Base-by-base conservation (phyloP, 352 stramenopile genomes). In the Globisporangium cylindrosporum region DNA sequence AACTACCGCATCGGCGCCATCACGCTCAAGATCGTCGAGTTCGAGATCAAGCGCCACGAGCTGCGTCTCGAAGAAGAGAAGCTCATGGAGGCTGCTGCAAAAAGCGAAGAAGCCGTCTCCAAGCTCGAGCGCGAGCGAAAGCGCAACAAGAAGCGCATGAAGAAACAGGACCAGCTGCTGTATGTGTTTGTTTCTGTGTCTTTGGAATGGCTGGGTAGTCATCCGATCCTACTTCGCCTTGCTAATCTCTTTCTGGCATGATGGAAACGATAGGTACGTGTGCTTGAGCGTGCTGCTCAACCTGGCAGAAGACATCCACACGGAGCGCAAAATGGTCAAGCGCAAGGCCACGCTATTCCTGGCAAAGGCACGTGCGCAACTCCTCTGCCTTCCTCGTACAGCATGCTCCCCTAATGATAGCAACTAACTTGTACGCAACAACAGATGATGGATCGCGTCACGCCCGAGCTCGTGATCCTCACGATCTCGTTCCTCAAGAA, bases 281-380 rank as follows among this genome's bases (percentile, higher is more conserved):
- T 97, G 88, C 73, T 91, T 98, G 48, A 96, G 95, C 62, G 85
- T 99, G 55, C 81, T 99, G 34, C 81, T 98, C 69, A 98, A 98
- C 72, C 78, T 99, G 41, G 92, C 94, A 0, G 94, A 98, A 68
- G 94, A 99, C 66, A 91, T 97, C 69, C 81, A 89, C 59, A 96
- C 95, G 4, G 94, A 99, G 71, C 77, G 85, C 25, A 99, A 99
- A 73, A 98, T 99, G 94, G 90, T 98, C 41, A 98, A 98, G 72
- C 94, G 91, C 62, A 96, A 95, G 76, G 91, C 92, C 70, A 82
- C 93, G 24, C n/a, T 80, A 27, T 88, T 92, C 54, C 70, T 96
- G 6, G 77, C 84, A n/a, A 93, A 94, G 82, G 86, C 88, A 9
- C 9, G 51, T 25, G 20, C 24, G 18, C 8, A 22, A 41, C 48